Evolutionary conservation across 1,139 yeast genomes (phyloP).

Genomic region (Nadsonia starkeyi-henricii): DNA sequence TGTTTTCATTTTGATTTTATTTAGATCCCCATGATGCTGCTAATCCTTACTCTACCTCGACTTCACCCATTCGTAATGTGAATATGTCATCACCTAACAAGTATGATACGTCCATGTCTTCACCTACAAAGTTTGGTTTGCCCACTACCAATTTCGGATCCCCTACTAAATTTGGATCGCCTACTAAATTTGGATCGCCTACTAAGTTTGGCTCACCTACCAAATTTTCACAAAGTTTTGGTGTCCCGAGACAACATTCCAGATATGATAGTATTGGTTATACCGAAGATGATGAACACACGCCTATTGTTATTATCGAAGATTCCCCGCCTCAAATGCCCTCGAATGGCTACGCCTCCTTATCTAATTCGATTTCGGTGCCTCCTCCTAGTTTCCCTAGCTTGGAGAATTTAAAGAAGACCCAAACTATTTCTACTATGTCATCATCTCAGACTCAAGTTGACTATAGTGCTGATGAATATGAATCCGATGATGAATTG

Average conservation of each 20-base stretch:
- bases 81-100: constrained; percentile 7
- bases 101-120: constrained; percentile 1
- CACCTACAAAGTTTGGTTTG: constrained; percentile 7
- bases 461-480: constrained; percentile 8
- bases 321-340: constrained; percentile 5
- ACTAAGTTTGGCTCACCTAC: constrained; percentile 9
- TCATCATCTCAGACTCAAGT: constrained; percentile 4
- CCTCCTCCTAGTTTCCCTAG: constrained; percentile 7
- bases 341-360: background rate
- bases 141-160: constrained; percentile 9
- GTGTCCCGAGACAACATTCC: constrained; percentile 6
- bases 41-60: constrained; percentile 6
- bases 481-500: constrained; percentile 8
- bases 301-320: constrained; percentile 15
- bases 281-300: constrained; percentile 17
- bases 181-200: constrained; percentile 15
- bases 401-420: constrained; percentile 2
- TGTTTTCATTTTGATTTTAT: background rate
- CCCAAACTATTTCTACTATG: constrained; percentile 2
- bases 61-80: constrained; percentile 11
- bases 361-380: background rate
- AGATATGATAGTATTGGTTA: constrained; percentile 20
- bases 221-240: constrained; percentile 7
- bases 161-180: constrained; percentile 12
- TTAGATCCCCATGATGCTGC: constrained; percentile 5